These are phyloP conservation scores for Tulasnella sp. DNA, from an alignment of 768 basidiomycete species.

Conservation along the genomic window DNA sequence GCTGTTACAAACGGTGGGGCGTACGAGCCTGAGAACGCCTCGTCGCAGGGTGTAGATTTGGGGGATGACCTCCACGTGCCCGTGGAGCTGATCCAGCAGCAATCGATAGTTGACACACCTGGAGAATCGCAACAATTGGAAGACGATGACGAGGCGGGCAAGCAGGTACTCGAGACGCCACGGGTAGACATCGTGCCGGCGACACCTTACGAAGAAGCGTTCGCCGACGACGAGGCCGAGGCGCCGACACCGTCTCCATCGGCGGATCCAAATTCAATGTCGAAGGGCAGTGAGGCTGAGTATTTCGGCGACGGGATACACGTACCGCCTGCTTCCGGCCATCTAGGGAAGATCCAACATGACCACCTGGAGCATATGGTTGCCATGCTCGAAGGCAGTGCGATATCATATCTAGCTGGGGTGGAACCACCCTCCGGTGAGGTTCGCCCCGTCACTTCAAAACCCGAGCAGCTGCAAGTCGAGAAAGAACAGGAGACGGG, in stretches of 20 bases:
- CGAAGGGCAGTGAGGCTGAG: background rate
- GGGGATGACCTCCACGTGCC: too few relatives aligned
- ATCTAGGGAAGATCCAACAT: background rate
- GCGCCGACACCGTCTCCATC: background rate
- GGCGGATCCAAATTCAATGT: background rate
- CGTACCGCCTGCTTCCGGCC: background rate
- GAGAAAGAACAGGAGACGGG: background rate
- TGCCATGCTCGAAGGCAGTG: background rate
- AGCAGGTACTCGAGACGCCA: background rate
- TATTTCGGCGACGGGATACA: background rate
- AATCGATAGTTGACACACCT: too few relatives aligned
- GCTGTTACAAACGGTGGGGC: too few relatives aligned
- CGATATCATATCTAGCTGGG: background rate
- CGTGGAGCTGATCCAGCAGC: too few relatives aligned
- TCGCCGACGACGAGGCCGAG: background rate
- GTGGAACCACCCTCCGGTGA: too few relatives aligned
- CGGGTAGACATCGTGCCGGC: background rate
- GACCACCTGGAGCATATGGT: conserved; percentile 5
- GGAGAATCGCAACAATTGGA: too few relatives aligned
- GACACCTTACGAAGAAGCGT: conserved; percentile 1
- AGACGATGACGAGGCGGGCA: too few relatives aligned
- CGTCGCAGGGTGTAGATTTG: too few relatives aligned
- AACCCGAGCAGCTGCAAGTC: background rate
- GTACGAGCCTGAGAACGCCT: too few relatives aligned
- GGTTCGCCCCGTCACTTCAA: too few relatives aligned